A percentile compares a stretch with the other conserved stretches of the same genome.
Conservation (phyloP, 2,329 filamentous ascomycete species). For the Akanthomyces dipterigenus region DNA sequence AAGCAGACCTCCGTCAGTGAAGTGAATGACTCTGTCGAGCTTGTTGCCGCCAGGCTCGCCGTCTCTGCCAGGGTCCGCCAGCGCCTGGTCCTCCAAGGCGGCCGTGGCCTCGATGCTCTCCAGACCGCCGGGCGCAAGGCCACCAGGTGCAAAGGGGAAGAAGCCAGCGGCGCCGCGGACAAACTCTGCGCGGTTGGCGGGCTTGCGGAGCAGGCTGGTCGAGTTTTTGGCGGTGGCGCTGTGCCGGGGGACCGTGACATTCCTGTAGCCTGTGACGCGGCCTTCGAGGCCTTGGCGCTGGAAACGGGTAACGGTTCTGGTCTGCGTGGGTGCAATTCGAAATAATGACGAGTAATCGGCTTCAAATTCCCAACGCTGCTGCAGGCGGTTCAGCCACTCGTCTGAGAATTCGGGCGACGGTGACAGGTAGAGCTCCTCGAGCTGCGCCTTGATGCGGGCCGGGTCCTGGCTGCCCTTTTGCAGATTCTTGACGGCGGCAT, state of each 20-base stretch:
- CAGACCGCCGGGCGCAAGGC: slow-evolving; percentile 72
- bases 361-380: slow-evolving; percentile 81
- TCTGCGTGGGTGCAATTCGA: slow-evolving; percentile 81
- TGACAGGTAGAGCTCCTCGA: slow-evolving; percentile 72
- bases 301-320: slow-evolving; percentile 90
- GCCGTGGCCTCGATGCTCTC: slow-evolving; percentile 82
- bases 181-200: slow-evolving; percentile 80
- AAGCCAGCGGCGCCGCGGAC: slow-evolving; percentile 89
- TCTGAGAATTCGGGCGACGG: slow-evolving; percentile 74
- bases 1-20: slow-evolving; percentile 70
- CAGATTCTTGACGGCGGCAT: slow-evolving; percentile 8
- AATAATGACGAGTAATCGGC: slow-evolving; percentile 80
- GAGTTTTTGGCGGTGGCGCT: slow-evolving; percentile 93
- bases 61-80: slow-evolving; percentile 41
- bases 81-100: slow-evolving; percentile 70
- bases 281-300: slow-evolving; percentile 87
- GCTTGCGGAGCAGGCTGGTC: slow-evolving; percentile 80
- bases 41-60: slow-evolving; percentile 43
- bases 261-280: slow-evolving; percentile 85
- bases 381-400: slow-evolving; percentile 81
- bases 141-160: slow-evolving; percentile 89
- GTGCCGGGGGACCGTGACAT: slow-evolving; percentile 84
- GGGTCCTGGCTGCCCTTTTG: slow-evolving; percentile 34
- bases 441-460: slow-evolving; percentile 58
- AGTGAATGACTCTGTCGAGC: slow-evolving; percentile 80